Evolutionary conservation across 2,329 filamentous ascomycete genomes (phyloP).

Genomic region (Fusarium albidum): DNA sequence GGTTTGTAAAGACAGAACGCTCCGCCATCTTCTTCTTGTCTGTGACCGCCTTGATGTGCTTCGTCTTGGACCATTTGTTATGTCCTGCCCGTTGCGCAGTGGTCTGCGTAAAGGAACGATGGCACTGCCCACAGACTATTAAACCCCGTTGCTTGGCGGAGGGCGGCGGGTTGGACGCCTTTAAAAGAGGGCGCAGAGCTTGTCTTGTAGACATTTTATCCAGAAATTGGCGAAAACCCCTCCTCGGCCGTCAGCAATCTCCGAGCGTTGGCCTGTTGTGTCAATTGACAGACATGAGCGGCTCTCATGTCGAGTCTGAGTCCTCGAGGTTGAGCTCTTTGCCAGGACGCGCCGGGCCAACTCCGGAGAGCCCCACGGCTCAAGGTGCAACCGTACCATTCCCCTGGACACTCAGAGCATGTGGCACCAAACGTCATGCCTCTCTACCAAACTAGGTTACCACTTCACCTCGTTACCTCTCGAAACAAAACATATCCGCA

Average conservation of each 20-base stretch:
- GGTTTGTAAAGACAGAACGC: constrained; percentile 73
- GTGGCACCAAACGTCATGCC: constrained; percentile 38
- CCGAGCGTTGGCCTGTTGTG: constrained; percentile 16
- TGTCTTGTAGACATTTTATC: constrained; percentile 28
- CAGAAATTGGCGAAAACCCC: neutral
- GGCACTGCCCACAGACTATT: constrained; percentile 56
- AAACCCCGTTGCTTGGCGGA: constrained; percentile 14
- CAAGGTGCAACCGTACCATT: constrained; percentile 21
- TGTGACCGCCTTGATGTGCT: constrained; percentile 89
- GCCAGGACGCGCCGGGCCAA: constrained; percentile 42
- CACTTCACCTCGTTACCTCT: constrained; percentile 30
- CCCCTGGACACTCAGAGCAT: constrained; percentile 29
- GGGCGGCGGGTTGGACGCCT: constrained; percentile 11
- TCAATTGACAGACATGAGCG: no score
- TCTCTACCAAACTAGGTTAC: constrained; percentile 23
- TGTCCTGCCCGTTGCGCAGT: constrained; percentile 70
- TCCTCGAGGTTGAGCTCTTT: constrained; percentile 7
- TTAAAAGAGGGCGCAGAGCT: constrained; percentile 26
- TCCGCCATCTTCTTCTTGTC: constrained; percentile 81
- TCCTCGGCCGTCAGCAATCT: neutral
- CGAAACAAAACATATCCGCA: constrained; percentile 14
- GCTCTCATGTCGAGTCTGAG: neutral
- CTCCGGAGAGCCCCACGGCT: constrained; percentile 31
- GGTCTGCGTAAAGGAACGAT: constrained; percentile 58
- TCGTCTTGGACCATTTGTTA: constrained; percentile 96